Evolutionary conservation across 2,329 filamentous ascomycete genomes (phyloP).

Genomic region (Myriosclerotinia duriaeana): DNA sequence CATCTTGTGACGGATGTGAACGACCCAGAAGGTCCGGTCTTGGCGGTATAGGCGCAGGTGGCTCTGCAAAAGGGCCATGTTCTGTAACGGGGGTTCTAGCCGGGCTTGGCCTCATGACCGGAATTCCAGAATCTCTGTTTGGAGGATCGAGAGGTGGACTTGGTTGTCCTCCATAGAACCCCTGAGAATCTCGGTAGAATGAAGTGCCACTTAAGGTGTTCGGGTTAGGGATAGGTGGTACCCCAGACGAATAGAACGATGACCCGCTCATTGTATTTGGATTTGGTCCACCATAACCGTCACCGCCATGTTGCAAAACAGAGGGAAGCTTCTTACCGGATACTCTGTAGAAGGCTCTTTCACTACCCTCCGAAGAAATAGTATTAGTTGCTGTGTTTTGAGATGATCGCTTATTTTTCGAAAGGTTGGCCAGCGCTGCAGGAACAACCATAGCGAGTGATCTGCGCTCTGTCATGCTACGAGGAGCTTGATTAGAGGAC

Average conservation of each 20-base stretch:
- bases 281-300: slow-evolving; percentile 53
- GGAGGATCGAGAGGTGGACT: slow-evolving; percentile 39
- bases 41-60: slow-evolving; percentile 29
- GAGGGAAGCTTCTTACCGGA: slow-evolving; percentile 65
- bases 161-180: slow-evolving; percentile 42
- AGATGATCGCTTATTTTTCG: slow-evolving; percentile 39
- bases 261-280: slow-evolving; percentile 48
- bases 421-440: slow-evolving; percentile 50
- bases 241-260: slow-evolving; percentile 48
- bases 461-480: slow-evolving; percentile 50
- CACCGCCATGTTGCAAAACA: slow-evolving; percentile 60
- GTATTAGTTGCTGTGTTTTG: slow-evolving; percentile 39
- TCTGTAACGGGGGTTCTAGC: slow-evolving; percentile 61
- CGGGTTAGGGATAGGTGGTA: slow-evolving; percentile 26
- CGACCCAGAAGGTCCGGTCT: slow-evolving; percentile 43
- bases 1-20: slow-evolving; percentile 47
- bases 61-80: slow-evolving; percentile 46
- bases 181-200: slow-evolving; percentile 55
- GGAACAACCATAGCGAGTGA: slow-evolving; percentile 50
- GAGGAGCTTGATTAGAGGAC: slow-evolving; percentile 29
- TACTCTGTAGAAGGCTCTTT: slow-evolving; percentile 63
- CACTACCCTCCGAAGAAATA: slow-evolving; percentile 45
- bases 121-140: slow-evolving; percentile 52
- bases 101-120: slow-evolving; percentile 64
- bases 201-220: slow-evolving; percentile 51